phyloP scores from a whole-genome alignment of 176 grass and related monocot genomes.

The Stipa capillata region DNA sequence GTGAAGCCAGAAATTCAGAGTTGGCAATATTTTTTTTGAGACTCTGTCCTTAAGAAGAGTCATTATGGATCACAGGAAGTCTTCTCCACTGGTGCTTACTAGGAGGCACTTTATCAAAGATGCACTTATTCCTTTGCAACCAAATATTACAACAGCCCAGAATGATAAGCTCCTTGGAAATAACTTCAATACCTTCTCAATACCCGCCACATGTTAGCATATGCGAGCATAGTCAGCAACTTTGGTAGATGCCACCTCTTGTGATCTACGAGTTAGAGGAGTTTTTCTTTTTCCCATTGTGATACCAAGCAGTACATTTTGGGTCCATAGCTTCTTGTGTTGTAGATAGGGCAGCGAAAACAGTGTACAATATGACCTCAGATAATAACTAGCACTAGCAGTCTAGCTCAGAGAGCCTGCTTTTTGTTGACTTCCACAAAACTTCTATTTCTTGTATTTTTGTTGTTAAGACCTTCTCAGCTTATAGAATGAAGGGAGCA shows the following conservation, averaged over 20 bases:
- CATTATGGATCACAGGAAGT: not conserved
- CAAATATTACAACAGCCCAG: not conserved
- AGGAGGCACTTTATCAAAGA: not conserved
- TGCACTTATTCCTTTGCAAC: not conserved
- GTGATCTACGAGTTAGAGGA: not conserved
- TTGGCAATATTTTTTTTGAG: not conserved
- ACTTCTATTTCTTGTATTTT: not conserved
- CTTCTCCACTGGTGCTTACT: not conserved
- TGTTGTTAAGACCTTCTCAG: not conserved
- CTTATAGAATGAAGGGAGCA: not conserved
- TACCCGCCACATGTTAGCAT: not conserved
- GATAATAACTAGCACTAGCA: not conserved
- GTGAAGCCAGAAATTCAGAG: not conserved
- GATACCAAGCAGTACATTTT: not conserved
- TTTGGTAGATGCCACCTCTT: not conserved
- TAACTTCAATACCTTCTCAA: not conserved
- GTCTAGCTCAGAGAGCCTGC: not conserved
- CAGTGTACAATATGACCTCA: not conserved
- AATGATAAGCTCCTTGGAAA: not conserved
- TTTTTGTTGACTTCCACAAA: not conserved
- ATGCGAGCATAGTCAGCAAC: not conserved
- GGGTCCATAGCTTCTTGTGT: not conserved
- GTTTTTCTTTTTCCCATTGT: not conserved
- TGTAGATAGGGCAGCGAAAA: not conserved
- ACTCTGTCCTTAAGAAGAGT: not conserved